Base-by-base conservation (phyloP, 2,329 filamentous ascomycete species). In the Penicillium sp. region DNA sequence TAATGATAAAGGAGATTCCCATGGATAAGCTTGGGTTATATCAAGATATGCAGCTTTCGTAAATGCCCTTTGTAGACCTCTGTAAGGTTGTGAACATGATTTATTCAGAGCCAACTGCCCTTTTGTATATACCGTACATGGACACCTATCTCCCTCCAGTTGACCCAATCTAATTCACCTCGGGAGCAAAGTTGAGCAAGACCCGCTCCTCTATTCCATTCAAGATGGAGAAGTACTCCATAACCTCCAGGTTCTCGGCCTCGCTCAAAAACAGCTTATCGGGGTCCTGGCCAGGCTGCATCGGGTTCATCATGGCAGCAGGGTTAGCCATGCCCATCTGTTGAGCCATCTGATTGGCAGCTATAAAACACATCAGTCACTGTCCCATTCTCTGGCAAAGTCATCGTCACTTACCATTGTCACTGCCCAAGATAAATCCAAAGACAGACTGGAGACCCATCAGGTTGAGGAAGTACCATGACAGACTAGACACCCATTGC, bases 381-480 rank as follows among this genome's bases (percentile, higher is more conserved):
- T 14, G 21, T 50, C 10, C 14, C 33, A 21, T 29, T 11, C 14
- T 14, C 13, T 11, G 24, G 5, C 2, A 29, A 29, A 19, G 0
- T n/a, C 14, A 44, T 37, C 39, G 31, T 19, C 9, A 56, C 87
- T 75, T 81, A 97, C 93, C 88, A 75, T 98, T 98, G 70, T 99
- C 96, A 74, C 90, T 96, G 9, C 95, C 95, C 14, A 99, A 84
- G 49, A 99, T 88, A 74, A 97, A 98, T 71, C 95, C 96, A 75
- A 99, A 99, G 56, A 99, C 93, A 53, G 93, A 91, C 75, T 98
- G 93, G 56, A 99, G 82, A 47, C 96, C 95, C 73, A 99, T 98
- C 62, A 99, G 87, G 70, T 96, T 98, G 64, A 99, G 80, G 73
- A 99, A 98, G 80, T 99, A 99, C 93, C 95, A 99, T 58, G 92